Percentiles rank a stretch among this genome's conserved stretches.
phyloP scores from a whole-genome alignment of 1,139 yeast genomes.

The Nakaseomyces glabratus region DNA sequence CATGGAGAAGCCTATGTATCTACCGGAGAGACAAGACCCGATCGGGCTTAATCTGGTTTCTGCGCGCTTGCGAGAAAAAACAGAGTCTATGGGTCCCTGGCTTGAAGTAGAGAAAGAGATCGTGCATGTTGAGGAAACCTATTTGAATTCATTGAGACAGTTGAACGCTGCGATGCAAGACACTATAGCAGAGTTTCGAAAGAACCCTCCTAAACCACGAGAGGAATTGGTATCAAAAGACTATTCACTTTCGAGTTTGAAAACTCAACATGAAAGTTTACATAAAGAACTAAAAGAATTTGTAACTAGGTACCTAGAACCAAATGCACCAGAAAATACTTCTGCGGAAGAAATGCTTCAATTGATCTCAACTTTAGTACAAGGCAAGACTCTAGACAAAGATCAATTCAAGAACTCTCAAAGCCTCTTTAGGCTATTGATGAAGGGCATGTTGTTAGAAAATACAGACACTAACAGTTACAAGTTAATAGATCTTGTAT shows the following conservation, averaged over 20 bases:
- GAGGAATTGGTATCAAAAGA: neutral
- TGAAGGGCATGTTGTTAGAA: too few relatives aligned
- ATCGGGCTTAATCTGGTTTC: constrained; percentile 24
- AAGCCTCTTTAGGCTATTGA: too few relatives aligned
- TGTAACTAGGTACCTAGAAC: constrained; percentile 11
- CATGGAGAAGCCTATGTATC: constrained; percentile 22
- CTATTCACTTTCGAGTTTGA: neutral
- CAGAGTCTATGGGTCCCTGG: constrained; percentile 9
- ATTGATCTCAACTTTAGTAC: too few relatives aligned
- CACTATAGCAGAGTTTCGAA: constrained; percentile 5
- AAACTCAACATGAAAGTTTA: constrained; percentile 7
- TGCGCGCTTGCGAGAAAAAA: constrained; percentile 5
- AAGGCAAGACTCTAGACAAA: too few relatives aligned
- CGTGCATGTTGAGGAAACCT: constrained; percentile 1
- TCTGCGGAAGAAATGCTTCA: constrained; percentile 9
- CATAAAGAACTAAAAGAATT: constrained; percentile 10
- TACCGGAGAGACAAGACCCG: constrained; percentile 29
- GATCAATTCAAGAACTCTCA: too few relatives aligned
- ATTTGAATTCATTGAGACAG: constrained; percentile 8
- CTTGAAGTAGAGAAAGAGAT: neutral
- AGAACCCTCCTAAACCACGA: constrained; percentile 8
- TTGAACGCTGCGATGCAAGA: constrained; percentile 4
- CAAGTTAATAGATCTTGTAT: too few relatives aligned
- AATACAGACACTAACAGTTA: too few relatives aligned
- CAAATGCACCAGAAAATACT: constrained; percentile 9